These are phyloP conservation scores for Cenchrus purpureus DNA, from an alignment of 176 grass and related monocot genomes.

Conservation along the genomic window DNA sequence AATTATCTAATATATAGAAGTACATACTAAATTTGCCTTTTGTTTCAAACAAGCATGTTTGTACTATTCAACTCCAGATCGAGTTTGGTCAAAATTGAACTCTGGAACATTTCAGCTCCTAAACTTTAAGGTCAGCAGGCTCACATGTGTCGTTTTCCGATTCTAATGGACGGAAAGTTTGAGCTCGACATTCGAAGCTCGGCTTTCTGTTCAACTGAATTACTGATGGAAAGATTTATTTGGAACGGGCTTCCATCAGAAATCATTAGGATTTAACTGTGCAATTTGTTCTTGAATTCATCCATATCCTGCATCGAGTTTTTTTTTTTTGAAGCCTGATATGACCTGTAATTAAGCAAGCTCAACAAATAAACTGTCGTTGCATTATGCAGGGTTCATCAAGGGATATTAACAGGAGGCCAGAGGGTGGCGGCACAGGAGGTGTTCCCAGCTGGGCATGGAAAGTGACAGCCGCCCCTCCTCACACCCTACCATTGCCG, in stretches of 20 bases:
- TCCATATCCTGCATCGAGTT: background rate
- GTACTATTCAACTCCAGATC: conserved; percentile 1
- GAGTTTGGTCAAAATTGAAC: conserved; percentile 24
- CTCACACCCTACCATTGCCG: conserved; percentile 26
- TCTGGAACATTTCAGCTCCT: conserved; percentile 16
- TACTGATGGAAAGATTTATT: background rate
- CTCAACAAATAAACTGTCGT: conserved; percentile 16
- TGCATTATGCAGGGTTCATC: conserved; percentile 56
- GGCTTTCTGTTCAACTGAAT: conserved; percentile 1
- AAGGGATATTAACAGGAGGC: conserved; percentile 54
- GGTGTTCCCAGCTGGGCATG: conserved; percentile 60
- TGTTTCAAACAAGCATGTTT: background rate
- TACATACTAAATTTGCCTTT: background rate
- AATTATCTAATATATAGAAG: background rate
- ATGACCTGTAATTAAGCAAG: background rate
- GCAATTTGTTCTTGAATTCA: background rate
- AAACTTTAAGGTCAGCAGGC: conserved; percentile 6
- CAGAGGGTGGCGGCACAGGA: conserved; percentile 41
- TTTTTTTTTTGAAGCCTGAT: no score
- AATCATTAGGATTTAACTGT: background rate
- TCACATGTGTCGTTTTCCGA: background rate
- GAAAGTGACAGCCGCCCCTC: conserved; percentile 42
- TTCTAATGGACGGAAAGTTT: conserved; percentile 39
- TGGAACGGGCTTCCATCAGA: background rate
- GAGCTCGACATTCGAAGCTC: background rate